A percentile compares a stretch with the other conserved stretches of the same genome.
These are phyloP conservation scores for Selaginella tamariscina DNA, from an alignment of 75 land plant species.

Conservation along the genomic window DNA sequence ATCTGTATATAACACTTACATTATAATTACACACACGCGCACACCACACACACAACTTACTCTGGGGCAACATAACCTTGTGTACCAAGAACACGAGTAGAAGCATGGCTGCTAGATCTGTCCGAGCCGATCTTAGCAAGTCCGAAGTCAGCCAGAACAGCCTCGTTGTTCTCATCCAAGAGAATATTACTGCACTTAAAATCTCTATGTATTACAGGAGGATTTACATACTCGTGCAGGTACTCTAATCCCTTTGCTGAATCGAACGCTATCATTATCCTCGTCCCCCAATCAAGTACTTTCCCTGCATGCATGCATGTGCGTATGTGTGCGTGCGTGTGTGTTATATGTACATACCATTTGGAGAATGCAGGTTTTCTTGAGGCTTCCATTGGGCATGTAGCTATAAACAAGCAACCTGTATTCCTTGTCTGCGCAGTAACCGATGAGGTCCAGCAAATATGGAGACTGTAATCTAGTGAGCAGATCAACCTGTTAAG, in stretches of 20 bases:
- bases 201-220: constrained; percentile 1
- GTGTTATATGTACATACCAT: neutral
- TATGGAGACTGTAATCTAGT: neutral
- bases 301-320: too few relatives aligned
- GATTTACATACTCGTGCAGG: neutral
- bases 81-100: constrained; percentile 9
- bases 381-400: constrained; percentile 45
- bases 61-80: constrained; percentile 15
- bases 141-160: neutral
- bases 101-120: neutral
- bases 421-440: neutral
- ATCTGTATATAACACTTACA: neutral
- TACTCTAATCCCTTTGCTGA: constrained; percentile 6
- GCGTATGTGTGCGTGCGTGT: too few relatives aligned
- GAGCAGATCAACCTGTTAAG: neutral
- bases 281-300: neutral
- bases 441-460: neutral
- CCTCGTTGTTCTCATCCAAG: neutral
- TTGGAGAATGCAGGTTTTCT: neutral
- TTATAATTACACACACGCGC: neutral
- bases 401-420: constrained; percentile 70
- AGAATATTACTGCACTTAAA: constrained; percentile 11
- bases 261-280: constrained; percentile 5
- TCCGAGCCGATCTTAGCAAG: constrained; percentile 2
- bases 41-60: constrained; percentile 10